Base-by-base conservation (phyloP, 202 grass and related monocot species). In the Panicum virgatum region DNA sequence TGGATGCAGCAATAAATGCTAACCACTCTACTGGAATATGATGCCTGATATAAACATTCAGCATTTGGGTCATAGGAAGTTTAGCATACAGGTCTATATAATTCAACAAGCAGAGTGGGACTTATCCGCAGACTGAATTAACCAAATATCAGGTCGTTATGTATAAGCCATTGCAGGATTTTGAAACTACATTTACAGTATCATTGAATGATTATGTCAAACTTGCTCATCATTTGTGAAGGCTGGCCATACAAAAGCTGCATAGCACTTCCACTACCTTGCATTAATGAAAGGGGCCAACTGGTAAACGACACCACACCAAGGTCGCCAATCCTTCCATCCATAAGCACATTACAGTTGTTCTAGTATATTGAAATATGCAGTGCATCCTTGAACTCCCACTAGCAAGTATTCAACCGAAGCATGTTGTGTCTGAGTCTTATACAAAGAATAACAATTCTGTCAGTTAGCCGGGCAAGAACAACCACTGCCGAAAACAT, bases 351-450 rank as follows among this genome's bases (percentile, higher is more conserved):
- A 64, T 14, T 51, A 62, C 5, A 18, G 7, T 3, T 22, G 12
- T 78, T 63, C 16, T 63, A 46, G 56, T 15, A 27, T 6, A 30
- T 12, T 27, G 23, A 76, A 51, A 47, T 19, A 59, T 8, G 42
- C 13, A 38, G 9, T 46, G 39, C 8, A 25, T 25, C 18, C 13
- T 46, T 64, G 42, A 62, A 42, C 38, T 20, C 42, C 20, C 11
- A 12, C 3, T 62, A 13, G 25, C 12, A 53, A 86, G 52, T 45
- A 50, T 75, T 58, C 19, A 64, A 43, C 2, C 7, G 10, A 63
- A 61, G 38, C 16, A 32, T 32, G 5, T 66, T 48, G 12, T 77
- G 40, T 72, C 34, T 64, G 18, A 85, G 73, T 57, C 19, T 73
- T 46, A 52, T 12, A 45, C 19, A 46, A 45, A 36, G 18, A 54